Percentiles rank a stretch among this genome's conserved stretches.
Conservation (phyloP, 2,329 filamentous ascomycete species). For the Cytospora leucostoma region DNA sequence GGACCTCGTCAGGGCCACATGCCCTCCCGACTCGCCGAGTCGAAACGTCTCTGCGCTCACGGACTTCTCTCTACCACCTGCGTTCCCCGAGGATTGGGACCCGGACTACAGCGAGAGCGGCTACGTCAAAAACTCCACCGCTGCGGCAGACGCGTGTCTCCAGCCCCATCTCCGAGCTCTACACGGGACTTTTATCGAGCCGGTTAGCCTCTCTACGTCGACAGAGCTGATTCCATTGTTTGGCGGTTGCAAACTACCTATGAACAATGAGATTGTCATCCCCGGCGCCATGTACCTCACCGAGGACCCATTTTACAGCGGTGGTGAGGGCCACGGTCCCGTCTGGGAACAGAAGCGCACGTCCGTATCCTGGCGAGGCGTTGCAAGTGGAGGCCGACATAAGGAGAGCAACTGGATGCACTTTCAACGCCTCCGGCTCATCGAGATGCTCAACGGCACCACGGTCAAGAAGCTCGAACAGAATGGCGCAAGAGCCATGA, state of each 20-base stretch:
- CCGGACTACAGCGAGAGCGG: conserved; percentile 42
- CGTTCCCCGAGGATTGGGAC: conserved; percentile 29
- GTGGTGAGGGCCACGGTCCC: conserved; percentile 55
- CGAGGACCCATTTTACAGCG: conserved; percentile 59
- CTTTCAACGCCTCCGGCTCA: conserved; percentile 71
- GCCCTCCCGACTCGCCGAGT: conserved; percentile 56
- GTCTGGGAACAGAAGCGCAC: conserved; percentile 60
- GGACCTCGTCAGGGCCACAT: conserved; percentile 58
- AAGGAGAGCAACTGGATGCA: conserved; percentile 62
- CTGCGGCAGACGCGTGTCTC: conserved; percentile 55
- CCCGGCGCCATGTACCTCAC: conserved; percentile 65
- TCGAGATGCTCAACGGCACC: conserved; percentile 69
- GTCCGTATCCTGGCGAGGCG: conserved; percentile 64
- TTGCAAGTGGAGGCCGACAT: conserved; percentile 60
- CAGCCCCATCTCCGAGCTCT: conserved; percentile 49
- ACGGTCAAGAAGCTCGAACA: conserved; percentile 52
- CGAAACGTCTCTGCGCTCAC: conserved; percentile 42
- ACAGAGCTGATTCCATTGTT: conserved; percentile 59
- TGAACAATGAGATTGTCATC: conserved; percentile 63
- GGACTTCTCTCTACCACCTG: conserved; percentile 36
- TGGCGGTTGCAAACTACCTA: conserved; percentile 58
- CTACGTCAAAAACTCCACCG: conserved; percentile 58
- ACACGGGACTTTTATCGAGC: conserved; percentile 58
- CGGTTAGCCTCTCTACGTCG: conserved; percentile 50
- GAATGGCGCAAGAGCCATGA: conserved; percentile 41